Conservation (phyloP, 2,329 filamentous ascomycete species). For the Trichoderma citrinoviride region DNA sequence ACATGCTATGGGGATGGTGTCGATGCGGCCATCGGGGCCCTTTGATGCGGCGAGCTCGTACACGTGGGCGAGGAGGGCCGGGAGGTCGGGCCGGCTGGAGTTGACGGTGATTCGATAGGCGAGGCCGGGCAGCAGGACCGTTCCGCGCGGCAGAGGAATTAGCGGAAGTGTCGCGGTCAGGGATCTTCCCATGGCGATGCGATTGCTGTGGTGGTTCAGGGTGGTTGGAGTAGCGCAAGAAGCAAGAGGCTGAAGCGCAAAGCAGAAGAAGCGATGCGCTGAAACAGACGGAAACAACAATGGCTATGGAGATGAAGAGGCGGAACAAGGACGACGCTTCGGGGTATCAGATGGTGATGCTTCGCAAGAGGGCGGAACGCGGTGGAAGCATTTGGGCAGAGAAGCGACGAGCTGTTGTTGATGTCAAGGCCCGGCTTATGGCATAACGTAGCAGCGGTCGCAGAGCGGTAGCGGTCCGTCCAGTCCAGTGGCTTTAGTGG, state of each 20-base stretch:
- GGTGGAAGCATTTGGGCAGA: not conserved
- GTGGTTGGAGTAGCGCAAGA: not conserved
- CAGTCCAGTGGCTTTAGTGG: constrained; percentile 9
- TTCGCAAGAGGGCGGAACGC: constrained; percentile 1
- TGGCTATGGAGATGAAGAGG: not conserved
- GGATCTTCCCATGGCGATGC: constrained; percentile 39
- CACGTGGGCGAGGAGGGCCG: constrained; percentile 79
- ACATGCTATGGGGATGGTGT: constrained; percentile 76
- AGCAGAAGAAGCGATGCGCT: not conserved
- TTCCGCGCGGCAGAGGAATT: constrained; percentile 76
- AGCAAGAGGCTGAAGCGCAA: not conserved
- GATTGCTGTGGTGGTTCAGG: not conserved
- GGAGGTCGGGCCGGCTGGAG: constrained; percentile 77
- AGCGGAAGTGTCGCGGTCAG: constrained; percentile 62
- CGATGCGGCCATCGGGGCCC: constrained; percentile 61
- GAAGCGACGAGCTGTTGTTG: constrained; percentile 6
- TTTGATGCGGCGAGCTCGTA: constrained; percentile 73
- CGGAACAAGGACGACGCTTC: not conserved
- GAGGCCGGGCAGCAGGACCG: constrained; percentile 81
- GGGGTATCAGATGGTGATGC: constrained; percentile 11
- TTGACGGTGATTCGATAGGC: constrained; percentile 81
- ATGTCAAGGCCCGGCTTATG: constrained; percentile 15
- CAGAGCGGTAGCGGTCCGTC: no score
- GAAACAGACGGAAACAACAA: not conserved
- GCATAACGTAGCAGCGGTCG: not conserved